Percentiles rank a stretch among this genome's conserved stretches.
Evolutionary conservation across 139 green algal genomes (phyloP).

Genomic region (Nannochloris sp.): DNA sequence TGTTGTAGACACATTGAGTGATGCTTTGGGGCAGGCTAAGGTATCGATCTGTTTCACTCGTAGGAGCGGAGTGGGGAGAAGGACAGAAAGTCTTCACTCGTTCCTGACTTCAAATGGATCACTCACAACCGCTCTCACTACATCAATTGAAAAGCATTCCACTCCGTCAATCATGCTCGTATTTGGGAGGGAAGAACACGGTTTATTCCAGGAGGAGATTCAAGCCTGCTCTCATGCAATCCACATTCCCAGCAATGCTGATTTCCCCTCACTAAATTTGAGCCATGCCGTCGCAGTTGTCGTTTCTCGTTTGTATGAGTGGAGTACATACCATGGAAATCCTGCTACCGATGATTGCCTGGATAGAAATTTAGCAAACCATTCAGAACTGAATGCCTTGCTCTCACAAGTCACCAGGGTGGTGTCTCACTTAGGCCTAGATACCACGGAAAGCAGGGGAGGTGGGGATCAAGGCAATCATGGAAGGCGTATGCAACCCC

Average conservation of each 20-base stretch:
- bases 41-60: slow-evolving; percentile 27
- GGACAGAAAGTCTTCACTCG: slow-evolving; percentile 10
- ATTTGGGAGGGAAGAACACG: slow-evolving; percentile 68
- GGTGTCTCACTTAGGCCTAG: slow-evolving; percentile 9
- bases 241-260: slow-evolving; percentile 43
- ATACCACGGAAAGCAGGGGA: slow-evolving; percentile 16
- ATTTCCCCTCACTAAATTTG: slow-evolving; percentile 55
- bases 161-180: slow-evolving; percentile 38
- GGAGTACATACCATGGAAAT: not conserved
- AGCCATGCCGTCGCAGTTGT: slow-evolving; percentile 59
- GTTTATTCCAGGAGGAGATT: slow-evolving; percentile 58
- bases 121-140: not conserved
- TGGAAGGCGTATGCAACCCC: slow-evolving; percentile 9
- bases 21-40: slow-evolving; percentile 12
- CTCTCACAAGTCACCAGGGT: not conserved
- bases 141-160: slow-evolving; percentile 2
- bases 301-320: slow-evolving; percentile 38
- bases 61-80: slow-evolving; percentile 8
- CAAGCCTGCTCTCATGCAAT: slow-evolving; percentile 54
- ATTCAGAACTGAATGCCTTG: slow-evolving; percentile 3
- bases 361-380: not conserved
- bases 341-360: not conserved
- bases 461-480: slow-evolving; percentile 14
- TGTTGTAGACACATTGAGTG: slow-evolving; percentile 9
- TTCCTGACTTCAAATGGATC: slow-evolving; percentile 7